A percentile compares a stretch with the other conserved stretches of the same genome.
These are phyloP conservation scores for Aspergillus latus DNA, from an alignment of 2,329 filamentous ascomycete genomes.

Conservation along the genomic window DNA sequence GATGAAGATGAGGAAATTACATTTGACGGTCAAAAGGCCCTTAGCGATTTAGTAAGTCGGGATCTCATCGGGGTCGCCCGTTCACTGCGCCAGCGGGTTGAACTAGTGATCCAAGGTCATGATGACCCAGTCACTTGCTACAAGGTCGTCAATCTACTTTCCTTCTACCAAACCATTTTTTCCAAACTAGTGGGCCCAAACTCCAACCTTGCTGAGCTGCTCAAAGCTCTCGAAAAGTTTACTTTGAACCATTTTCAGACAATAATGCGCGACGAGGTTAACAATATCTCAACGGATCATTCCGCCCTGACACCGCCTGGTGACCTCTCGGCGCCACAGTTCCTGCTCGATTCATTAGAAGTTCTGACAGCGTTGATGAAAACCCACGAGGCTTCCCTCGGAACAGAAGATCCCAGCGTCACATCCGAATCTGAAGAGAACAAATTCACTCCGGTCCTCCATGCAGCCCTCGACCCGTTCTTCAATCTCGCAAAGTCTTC, in stretches of 20 bases:
- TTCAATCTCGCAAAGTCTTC: slow-evolving; percentile 63
- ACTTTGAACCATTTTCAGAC: slow-evolving; percentile 80
- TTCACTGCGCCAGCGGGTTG: slow-evolving; percentile 82
- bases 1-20: slow-evolving; percentile 57
- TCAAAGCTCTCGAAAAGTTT: slow-evolving; percentile 69
- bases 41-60: slow-evolving; percentile 83
- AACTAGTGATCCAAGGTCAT: slow-evolving; percentile 88
- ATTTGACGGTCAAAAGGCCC: slow-evolving; percentile 78
- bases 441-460: slow-evolving; percentile 72
- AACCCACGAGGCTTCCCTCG: slow-evolving; percentile 80
- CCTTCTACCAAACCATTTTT: slow-evolving; percentile 87
- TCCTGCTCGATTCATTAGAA: slow-evolving; percentile 76
- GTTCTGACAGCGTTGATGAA: slow-evolving; percentile 77
- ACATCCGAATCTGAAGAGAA: slow-evolving; percentile 57
- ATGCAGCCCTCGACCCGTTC: slow-evolving; percentile 83
- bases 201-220: slow-evolving; percentile 68
- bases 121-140: slow-evolving; percentile 87
- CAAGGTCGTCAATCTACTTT: slow-evolving; percentile 82
- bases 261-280: slow-evolving; percentile 70
- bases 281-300: slow-evolving; percentile 67
- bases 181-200: slow-evolving; percentile 70
- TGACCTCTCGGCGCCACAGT: slow-evolving; percentile 76
- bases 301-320: slow-evolving; percentile 68
- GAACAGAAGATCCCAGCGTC: slow-evolving; percentile 42
- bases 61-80: slow-evolving; percentile 78